phyloP scores from a whole-genome alignment of 2,329 filamentous ascomycete species.

The Sphaceloma murrayae region DNA sequence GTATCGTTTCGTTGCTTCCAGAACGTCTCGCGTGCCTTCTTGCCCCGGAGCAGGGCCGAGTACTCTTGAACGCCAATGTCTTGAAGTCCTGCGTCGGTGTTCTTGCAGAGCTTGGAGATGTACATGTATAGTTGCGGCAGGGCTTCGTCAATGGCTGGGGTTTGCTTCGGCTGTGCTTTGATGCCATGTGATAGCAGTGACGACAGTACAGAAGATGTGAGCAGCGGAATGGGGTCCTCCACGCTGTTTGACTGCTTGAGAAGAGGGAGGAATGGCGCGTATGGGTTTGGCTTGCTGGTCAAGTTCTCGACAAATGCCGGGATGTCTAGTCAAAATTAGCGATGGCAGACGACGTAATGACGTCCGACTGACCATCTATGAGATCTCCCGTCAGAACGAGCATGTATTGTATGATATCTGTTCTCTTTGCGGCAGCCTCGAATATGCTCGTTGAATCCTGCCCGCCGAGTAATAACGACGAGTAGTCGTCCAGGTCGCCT shows the following conservation, averaged over 20 bases:
- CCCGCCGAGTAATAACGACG: conserved; percentile 65
- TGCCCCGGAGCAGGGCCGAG: conserved; percentile 70
- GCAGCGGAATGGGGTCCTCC: conserved; percentile 78
- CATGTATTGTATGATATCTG: conserved; percentile 90
- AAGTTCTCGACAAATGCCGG: conserved; percentile 69
- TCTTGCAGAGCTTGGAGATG: conserved; percentile 72
- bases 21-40: conserved; percentile 67
- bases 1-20: conserved; percentile 88
- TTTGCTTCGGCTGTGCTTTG: conserved; percentile 49
- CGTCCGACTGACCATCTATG: conserved; percentile 56
- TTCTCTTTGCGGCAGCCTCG: conserved; percentile 72
- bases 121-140: conserved; percentile 79
- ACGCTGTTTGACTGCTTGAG: conserved; percentile 74
- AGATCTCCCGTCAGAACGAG: conserved; percentile 81
- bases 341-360: neutral
- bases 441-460: conserved; percentile 61
- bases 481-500: conserved; percentile 68
- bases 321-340: conserved; percentile 49
- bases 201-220: conserved; percentile 79
- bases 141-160: conserved; percentile 58
- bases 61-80: conserved; percentile 93
- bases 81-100: conserved; percentile 78
- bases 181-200: conserved; percentile 61
- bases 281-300: conserved; percentile 58
- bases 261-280: conserved; percentile 73